A percentile compares a stretch with the other conserved stretches of the same genome.
These are phyloP conservation scores for Podospora fimiseda DNA, from an alignment of 495 filamentous ascomycete genomes.

Conservation along the genomic window DNA sequence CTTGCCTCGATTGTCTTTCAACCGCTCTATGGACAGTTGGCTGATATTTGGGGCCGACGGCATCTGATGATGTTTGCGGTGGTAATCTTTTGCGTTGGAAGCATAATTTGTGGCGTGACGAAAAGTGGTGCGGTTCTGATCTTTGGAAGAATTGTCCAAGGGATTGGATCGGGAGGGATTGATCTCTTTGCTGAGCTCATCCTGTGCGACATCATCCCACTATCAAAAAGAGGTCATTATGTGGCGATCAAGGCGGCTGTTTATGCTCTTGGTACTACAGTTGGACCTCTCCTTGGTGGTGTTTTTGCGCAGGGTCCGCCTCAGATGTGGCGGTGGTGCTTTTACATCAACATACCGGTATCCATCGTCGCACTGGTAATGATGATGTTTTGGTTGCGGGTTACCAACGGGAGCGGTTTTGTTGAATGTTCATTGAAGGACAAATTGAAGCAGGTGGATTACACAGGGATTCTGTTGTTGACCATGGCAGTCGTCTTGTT, in stretches of 20 bases:
- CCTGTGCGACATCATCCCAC: constrained; percentile 65
- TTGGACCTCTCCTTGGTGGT: constrained; percentile 71
- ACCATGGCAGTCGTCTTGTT: constrained; percentile 27
- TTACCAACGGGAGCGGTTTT: constrained; percentile 14
- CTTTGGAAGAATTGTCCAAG: constrained; percentile 69
- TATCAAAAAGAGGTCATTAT: constrained; percentile 57
- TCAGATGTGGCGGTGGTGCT: constrained; percentile 29
- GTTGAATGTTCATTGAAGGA: background rate
- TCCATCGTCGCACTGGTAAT: constrained; percentile 19
- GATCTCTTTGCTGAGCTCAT: constrained; percentile 35
- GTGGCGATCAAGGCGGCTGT: constrained; percentile 54
- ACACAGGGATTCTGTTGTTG: constrained; percentile 24
- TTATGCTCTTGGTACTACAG: constrained; percentile 66
- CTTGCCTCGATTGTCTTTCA: constrained; percentile 26
- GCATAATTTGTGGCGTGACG: constrained; percentile 31
- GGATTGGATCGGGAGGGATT: constrained; percentile 72
- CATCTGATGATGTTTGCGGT: constrained; percentile 38
- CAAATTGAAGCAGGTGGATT: constrained; percentile 24
- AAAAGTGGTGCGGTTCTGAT: constrained; percentile 58
- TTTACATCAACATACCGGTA: constrained; percentile 25
- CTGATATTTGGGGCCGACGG: constrained; percentile 47
- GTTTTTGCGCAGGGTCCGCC: constrained; percentile 52
- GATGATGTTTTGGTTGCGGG: constrained; percentile 27
- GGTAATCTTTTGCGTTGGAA: constrained; percentile 37
- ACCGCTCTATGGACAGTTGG: constrained; percentile 38